Conservation (phyloP, 1,139 yeast species). For the Pichia sp. region DNA sequence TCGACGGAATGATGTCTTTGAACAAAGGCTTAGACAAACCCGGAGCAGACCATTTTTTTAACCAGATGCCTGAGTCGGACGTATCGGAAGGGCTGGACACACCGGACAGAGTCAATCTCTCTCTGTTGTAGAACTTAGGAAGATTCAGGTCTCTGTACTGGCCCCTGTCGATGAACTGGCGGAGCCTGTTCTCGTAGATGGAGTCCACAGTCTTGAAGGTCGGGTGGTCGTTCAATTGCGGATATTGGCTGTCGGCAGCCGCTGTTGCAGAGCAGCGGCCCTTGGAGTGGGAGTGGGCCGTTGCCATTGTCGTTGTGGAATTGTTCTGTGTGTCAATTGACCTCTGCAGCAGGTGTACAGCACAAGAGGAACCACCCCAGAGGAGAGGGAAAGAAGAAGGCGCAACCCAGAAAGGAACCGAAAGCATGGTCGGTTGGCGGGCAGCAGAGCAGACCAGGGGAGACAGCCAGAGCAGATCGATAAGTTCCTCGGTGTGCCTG, state of each 20-base stretch:
- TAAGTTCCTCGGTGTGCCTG: neutral
- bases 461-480: neutral
- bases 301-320: neutral
- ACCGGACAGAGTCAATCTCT: constrained; percentile 41
- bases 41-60: constrained; percentile 64
- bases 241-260: constrained; percentile 23
- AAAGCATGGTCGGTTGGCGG: too few relatives aligned
- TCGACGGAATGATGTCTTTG: constrained; percentile 54
- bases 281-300: neutral
- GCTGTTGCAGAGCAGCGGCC: neutral
- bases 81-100: constrained; percentile 18
- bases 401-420: too few relatives aligned
- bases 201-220: constrained; percentile 78
- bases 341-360: too few relatives aligned
- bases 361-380: too few relatives aligned
- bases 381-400: too few relatives aligned
- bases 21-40: constrained; percentile 72
- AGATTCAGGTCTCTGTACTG: constrained; percentile 65
- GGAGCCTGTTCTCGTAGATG: constrained; percentile 70
- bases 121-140: constrained; percentile 74
- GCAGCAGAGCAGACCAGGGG: too few relatives aligned
- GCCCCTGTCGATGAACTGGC: constrained; percentile 66
- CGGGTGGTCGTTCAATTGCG: constrained; percentile 56
- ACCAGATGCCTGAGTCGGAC: constrained; percentile 38
- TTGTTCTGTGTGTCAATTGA: too few relatives aligned